Evolutionary conservation across 2,329 filamentous ascomycete genomes (phyloP), one percentile per base, ranked within the genome.

Genomic region (Ophidiomyces ophidiicola): DNA sequence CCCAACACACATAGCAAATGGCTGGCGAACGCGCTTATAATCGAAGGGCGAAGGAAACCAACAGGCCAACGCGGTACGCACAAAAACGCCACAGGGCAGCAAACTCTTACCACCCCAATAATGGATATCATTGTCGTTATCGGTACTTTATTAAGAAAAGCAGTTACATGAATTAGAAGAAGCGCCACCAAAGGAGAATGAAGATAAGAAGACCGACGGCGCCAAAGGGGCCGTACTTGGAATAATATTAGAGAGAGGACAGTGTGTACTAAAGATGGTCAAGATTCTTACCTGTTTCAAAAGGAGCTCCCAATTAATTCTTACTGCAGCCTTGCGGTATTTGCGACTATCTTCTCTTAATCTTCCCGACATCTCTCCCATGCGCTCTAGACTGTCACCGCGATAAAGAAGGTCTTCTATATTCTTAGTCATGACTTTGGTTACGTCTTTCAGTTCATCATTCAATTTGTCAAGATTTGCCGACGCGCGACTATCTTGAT

Each of bases 371-470:
- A 94, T 81, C 66, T 96, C 88, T 45, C 90, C 88, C 90, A 98
- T 98, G 54, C 86, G 76, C 66, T 98, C 90, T 50, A 98, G 65
- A 53, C 80, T 90, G 59, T 98, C 90, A 19, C 90, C 90, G 46
- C 92, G 72, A 60, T 98, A 98, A 38, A 98, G 68, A 56, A 98
- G 67, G 61, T 98, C 90, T 69, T 98, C 90, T 51, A 98, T 96
- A 62, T 98, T 98, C 75, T 96, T 96, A 41, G 87, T 96, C 92
- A 98, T 98, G 56, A 98, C 87, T 66, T 94, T 87, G 1, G 90
- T 96, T 40, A 98, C 92, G 63, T 96, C 90, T 60, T 87, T 81
- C 49, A 98, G 74, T 71, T 98, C 92, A 57, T 94, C 85, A 57
- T 98, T 96, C 49, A 98, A 70, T 64, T 88, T 86, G 62, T 92